Percentiles rank a stretch among this genome's conserved stretches.
Conservation (phyloP, 2,329 filamentous ascomycete genomes). For the Alternaria arborescens region DNA sequence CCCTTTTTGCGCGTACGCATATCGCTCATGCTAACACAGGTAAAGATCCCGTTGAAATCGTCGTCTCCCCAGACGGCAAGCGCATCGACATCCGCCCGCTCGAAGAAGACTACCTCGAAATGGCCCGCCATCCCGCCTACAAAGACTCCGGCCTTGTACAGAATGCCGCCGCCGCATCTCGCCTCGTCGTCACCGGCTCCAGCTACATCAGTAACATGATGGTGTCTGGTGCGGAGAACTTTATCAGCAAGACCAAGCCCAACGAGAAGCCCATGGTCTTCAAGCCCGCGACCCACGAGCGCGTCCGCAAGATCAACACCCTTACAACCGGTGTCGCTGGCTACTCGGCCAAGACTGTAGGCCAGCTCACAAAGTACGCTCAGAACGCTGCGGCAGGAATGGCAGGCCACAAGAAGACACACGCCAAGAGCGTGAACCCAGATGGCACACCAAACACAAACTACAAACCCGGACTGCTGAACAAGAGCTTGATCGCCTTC, state of each 20-base stretch:
- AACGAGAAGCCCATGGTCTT: slow-evolving; percentile 85
- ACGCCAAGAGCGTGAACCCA: slow-evolving; percentile 70
- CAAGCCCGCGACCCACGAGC: slow-evolving; percentile 81
- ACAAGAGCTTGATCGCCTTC: slow-evolving; percentile 97
- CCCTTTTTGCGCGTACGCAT: neutral
- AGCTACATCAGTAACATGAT: slow-evolving; percentile 80
- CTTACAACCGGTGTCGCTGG: slow-evolving; percentile 81
- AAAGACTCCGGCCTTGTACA: slow-evolving; percentile 85
- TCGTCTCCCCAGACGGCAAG: slow-evolving; percentile 73
- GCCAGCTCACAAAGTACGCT: slow-evolving; percentile 80
- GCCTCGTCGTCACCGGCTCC: slow-evolving; percentile 89
- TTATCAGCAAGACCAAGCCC: slow-evolving; percentile 82
- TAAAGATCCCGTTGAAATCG: slow-evolving; percentile 79
- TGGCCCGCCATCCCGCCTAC: slow-evolving; percentile 89
- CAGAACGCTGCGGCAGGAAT: slow-evolving; percentile 88
- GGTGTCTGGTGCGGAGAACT: slow-evolving; percentile 78
- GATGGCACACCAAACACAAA: slow-evolving; percentile 69
- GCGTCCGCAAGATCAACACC: slow-evolving; percentile 88
- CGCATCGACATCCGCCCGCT: slow-evolving; percentile 74
- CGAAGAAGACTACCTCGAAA: slow-evolving; percentile 74
- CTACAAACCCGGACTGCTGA: slow-evolving; percentile 91
- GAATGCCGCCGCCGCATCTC: slow-evolving; percentile 85
- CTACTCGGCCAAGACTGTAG: slow-evolving; percentile 85
- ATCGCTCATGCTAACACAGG: slow-evolving; percentile 35
- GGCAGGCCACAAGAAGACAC: slow-evolving; percentile 67